These are phyloP conservation scores for Neotropicomus parvogracilis DNA, from an alignment of 1,284 basidiomycete genomes.

Conservation along the genomic window DNA sequence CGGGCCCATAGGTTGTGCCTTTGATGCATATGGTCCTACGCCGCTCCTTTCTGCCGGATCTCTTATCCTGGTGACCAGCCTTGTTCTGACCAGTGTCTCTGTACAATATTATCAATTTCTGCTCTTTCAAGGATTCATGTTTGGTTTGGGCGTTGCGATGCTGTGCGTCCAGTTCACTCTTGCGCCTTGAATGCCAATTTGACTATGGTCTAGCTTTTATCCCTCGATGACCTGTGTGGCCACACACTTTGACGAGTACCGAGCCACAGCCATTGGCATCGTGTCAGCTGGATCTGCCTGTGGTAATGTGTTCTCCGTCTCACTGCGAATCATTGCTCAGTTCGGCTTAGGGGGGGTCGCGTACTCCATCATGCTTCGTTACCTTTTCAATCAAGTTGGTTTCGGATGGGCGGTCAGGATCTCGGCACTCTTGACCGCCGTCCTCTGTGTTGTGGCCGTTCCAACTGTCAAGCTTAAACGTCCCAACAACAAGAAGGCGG, in stretches of 20 bases:
- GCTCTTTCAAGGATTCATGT: conserved; percentile 55
- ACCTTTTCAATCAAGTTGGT: conserved; percentile 51
- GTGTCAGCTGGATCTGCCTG: conserved; percentile 51
- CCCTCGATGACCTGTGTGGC: conserved; percentile 54
- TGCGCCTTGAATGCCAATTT: conserved; percentile 8
- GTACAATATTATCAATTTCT: conserved; percentile 56
- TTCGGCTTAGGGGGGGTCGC: conserved; percentile 53
- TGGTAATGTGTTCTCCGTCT: conserved; percentile 36
- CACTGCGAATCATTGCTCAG: conserved; percentile 20
- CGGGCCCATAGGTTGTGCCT: conserved; percentile 46
- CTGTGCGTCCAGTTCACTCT: conserved; percentile 40
- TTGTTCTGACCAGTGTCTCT: conserved; percentile 54
- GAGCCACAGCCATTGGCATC: conserved; percentile 58
- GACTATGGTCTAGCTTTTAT: conserved; percentile 45
- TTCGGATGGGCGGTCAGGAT: conserved; percentile 62
- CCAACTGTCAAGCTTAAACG: conserved; percentile 37
- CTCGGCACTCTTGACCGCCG: conserved; percentile 41
- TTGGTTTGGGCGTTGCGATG: conserved; percentile 57
- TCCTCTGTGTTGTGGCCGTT: conserved; percentile 41
- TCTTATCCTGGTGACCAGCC: conserved; percentile 40
- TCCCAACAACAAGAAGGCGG: conserved; percentile 21
- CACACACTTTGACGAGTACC: conserved; percentile 50
- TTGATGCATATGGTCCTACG: conserved; percentile 52
- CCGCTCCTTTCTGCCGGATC: conserved; percentile 44
- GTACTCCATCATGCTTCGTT: conserved; percentile 62